Base-by-base conservation (phyloP, 148 eudicot genomes). In the Dianthus caryophyllus region DNA sequence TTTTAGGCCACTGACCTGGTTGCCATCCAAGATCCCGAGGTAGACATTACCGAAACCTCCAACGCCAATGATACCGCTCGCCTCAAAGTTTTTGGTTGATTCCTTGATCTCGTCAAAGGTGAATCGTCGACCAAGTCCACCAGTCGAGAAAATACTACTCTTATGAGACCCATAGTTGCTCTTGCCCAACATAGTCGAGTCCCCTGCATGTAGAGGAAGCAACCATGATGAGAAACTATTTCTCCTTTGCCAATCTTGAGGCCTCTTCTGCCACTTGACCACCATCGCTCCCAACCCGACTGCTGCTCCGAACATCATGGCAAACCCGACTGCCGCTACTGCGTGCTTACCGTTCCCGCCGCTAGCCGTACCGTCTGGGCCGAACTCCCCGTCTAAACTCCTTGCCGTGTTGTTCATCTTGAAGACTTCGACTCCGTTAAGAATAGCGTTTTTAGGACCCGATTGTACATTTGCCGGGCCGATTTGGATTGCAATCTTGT, bases 31-130 rank as follows among this genome's bases (percentile, higher is more conserved):
- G 29, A 61, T 64, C 1, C 85, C 96, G n/a, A 80, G 1, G 62
- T 91, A 91, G 26, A 91, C 97, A 68, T 91, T 91, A 0, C 96
- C 96, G n/a, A 91, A 91, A 5, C 97, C 97, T 26, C 97, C 96
- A 0, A 91, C 90, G 26, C 97, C 97, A 61, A 88, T 86, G 38
- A 91, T 75, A 11, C 76, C 81, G 11, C 43, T 77, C 0, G 86
- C 66, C 1, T 86, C 92, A 74, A 88, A 91, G 63, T 86, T 83
- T 49, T 84, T 84, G 14, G 95, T 88, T 0, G 95, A 76, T 13
- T 88, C 97, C 62, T 81, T 78, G 31, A 91, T 50, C 80, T 91
- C 97, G 0, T 83, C 83, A 9, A 91, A 78, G 1, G 89, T 81
- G 66, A 91, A 86, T 27, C 71, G 79, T 10, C 95, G 77, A 21